Percentiles rank a stretch among this genome's conserved stretches.
Conservation (phyloP, 495 filamentous ascomycete species). For the Friedmanniomyces simplex region DNA sequence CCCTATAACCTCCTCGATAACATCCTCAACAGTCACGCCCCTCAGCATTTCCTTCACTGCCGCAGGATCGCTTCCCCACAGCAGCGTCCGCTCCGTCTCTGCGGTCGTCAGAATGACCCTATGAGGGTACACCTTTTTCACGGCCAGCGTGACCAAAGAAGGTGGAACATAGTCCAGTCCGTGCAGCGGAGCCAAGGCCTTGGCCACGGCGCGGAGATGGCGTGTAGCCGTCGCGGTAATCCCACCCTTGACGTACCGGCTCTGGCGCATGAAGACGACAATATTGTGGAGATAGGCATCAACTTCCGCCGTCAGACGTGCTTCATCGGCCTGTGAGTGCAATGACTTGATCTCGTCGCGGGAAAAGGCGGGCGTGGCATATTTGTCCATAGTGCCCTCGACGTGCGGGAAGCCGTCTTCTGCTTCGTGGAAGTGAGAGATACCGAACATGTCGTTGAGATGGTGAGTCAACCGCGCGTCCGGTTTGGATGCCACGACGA, state of each 20-base stretch:
- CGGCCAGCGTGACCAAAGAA: slow-evolving; percentile 69
- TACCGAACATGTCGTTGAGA: slow-evolving; percentile 70
- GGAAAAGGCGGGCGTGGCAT: neutral
- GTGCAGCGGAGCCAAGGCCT: slow-evolving; percentile 71
- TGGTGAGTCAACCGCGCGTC: slow-evolving; percentile 21
- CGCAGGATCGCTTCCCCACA: slow-evolving; percentile 75
- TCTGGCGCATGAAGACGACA: slow-evolving; percentile 70
- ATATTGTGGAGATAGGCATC: slow-evolving; percentile 76
- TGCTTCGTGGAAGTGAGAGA: slow-evolving; percentile 74
- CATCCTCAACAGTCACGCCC: slow-evolving; percentile 59
- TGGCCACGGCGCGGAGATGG: slow-evolving; percentile 45
- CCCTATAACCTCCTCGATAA: slow-evolving; percentile 73
- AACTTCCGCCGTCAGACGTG: slow-evolving; percentile 54
- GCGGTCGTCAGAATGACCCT: slow-evolving; percentile 58
- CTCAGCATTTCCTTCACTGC: slow-evolving; percentile 57
- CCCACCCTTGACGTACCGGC: slow-evolving; percentile 70
- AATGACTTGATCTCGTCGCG: slow-evolving; percentile 38
- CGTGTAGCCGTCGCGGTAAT: slow-evolving; percentile 66
- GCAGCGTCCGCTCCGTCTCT: slow-evolving; percentile 72
- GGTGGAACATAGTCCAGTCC: slow-evolving; percentile 73
- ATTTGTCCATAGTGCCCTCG: slow-evolving; percentile 31
- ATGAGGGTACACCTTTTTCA: slow-evolving; percentile 83
- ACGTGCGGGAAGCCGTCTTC: slow-evolving; percentile 62
- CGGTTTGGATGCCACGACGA: slow-evolving; percentile 45
- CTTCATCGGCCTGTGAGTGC: slow-evolving; percentile 28